A percentile compares a stretch with the other conserved stretches of the same genome.
Evolutionary conservation across 257 asterid genomes (phyloP).

Genomic region (Lycium barbarum): DNA sequence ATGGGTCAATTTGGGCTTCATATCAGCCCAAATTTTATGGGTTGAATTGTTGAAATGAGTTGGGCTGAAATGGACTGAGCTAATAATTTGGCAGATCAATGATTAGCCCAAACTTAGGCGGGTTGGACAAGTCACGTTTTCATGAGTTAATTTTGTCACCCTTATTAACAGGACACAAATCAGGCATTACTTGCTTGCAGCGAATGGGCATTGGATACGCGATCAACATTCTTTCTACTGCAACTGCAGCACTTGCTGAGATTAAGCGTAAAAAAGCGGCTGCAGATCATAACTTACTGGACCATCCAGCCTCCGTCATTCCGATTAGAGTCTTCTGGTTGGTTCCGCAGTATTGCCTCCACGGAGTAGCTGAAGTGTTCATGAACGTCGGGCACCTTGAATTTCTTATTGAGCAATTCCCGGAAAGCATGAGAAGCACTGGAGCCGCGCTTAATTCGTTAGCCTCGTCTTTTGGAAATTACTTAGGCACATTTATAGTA

Average conservation of each 20-base stretch:
- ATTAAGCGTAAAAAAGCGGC: constrained; percentile 69
- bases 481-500: constrained; percentile 62
- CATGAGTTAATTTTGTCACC: no score
- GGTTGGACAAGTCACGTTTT: no score
- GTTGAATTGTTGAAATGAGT: no score
- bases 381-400: constrained; percentile 73
- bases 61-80: no score
- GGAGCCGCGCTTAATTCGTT: constrained; percentile 72
- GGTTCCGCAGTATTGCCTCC: constrained; percentile 71
- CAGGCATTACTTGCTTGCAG: constrained; percentile 72
- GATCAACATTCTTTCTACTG: constrained; percentile 58
- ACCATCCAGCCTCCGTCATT: constrained; percentile 55
- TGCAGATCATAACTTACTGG: constrained; percentile 48
- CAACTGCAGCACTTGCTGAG: constrained; percentile 63
- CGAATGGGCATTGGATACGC: constrained; percentile 78
- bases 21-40: no score
- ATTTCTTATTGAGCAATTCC: constrained; percentile 78
- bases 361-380: constrained; percentile 76
- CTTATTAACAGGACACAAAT: constrained; percentile 34
- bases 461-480: constrained; percentile 65
- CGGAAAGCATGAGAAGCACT: constrained; percentile 89
- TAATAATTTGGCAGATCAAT: no score
- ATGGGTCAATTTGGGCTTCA: no score
- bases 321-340: constrained; percentile 81
- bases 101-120: no score